Evolutionary conservation across 2,329 filamentous ascomycete genomes (phyloP), one percentile per base, ranked within the genome.

Genomic region (Pyricularia grisea): DNA sequence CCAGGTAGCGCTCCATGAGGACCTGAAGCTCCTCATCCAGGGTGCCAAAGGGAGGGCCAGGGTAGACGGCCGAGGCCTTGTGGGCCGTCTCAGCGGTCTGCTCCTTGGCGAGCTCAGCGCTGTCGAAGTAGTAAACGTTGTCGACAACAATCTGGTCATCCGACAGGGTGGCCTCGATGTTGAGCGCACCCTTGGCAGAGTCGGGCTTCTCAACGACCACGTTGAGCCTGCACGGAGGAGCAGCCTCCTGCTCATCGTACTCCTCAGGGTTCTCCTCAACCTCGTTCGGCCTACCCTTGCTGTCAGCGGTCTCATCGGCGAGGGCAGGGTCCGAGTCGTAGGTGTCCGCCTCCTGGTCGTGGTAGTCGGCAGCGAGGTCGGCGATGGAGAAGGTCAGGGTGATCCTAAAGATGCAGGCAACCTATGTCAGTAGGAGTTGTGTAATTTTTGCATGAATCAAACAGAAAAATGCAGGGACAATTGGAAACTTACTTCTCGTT

Each of bases 21-120:
- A 93, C 86, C 84, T 98, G 94, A 64, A 99, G 87, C 78, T 98
- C 94, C 83, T 97, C 93, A 78, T 99, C 95, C 70, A 99, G 88
- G 83, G 92, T 97, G 81, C 89, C 90, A 79, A 97, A 98, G 69
- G 93, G 92, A 71, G 95, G 95, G 69, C 95, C 95, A 61, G 92
- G 90, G 83, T 98, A 99, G 73, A 93, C 81, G 72, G 89, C 88
- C 78, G 91, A 87, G 76, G 92, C 87, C 74, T 87, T 83, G 85
- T 93, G 93, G 73, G 91, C 88, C 77, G 88, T 86, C 76, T 97
- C 93, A 72, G 92, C 89, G 67, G 85, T 89, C 75, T 90, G 84
- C 72, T 91, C 88, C 77, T 92, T 88, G 61, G 94, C 93, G 72
- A 96, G 82, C 70, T 91, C 89, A 71, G 90, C 84, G 74, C 94